Conservation (phyloP, 1,284 basidiomycete genomes). For the Ceratobasidium sp. region DNA sequence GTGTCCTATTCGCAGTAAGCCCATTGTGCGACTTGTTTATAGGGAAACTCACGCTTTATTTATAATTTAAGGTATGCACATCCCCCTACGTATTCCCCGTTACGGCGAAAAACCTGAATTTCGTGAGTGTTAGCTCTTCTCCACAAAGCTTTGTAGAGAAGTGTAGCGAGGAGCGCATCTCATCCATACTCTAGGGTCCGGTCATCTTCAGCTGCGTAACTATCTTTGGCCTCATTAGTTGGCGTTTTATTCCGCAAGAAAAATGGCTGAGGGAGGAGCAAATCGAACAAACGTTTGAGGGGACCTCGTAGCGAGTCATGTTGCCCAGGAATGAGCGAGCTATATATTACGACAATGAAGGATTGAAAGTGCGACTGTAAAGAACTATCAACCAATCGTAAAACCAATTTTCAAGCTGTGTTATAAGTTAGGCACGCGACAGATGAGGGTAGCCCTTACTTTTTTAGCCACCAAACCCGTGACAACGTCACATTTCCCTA, state of each 20-base stretch:
- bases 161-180: conserved; percentile 46
- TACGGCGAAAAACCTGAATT: conserved; percentile 53
- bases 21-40: not conserved
- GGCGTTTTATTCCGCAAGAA: conserved; percentile 54
- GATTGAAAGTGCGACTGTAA: too few relatives aligned
- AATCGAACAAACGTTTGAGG: conserved; percentile 51
- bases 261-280: conserved; percentile 53
- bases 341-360: too few relatives aligned
- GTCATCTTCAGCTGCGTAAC: conserved; percentile 54
- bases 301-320: conserved; percentile 21
- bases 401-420: not conserved
- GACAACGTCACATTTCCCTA: too few relatives aligned
- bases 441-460: not conserved
- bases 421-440: not conserved
- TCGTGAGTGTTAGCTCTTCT: conserved; percentile 38
- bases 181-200: conserved; percentile 4
- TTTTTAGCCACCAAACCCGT: not conserved
- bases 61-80: conserved; percentile 50
- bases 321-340: too few relatives aligned
- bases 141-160: conserved; percentile 4
- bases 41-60: conserved; percentile 5
- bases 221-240: conserved; percentile 54
- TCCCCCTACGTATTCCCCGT: conserved; percentile 56
- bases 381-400: not conserved
- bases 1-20: conserved; percentile 51